Evolutionary conservation across 1,284 basidiomycete genomes (phyloP).

Genomic region (Fomitiporia mediterranea): DNA sequence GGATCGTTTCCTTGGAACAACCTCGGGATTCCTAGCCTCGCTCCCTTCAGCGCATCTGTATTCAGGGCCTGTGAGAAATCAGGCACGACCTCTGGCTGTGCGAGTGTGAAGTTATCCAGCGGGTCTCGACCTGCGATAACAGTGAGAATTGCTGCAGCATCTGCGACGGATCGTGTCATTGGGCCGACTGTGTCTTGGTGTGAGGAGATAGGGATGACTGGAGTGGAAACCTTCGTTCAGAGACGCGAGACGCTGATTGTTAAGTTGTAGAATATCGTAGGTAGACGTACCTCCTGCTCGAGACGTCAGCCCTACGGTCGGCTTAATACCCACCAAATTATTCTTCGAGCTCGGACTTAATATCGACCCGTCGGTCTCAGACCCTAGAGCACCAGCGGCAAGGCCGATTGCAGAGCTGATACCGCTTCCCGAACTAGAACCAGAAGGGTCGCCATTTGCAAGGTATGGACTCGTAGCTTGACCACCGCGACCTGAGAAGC

Average conservation of each 20-base stretch:
- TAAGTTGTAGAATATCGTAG: not conserved
- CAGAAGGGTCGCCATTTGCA: constrained; percentile 33
- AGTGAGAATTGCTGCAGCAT: constrained; percentile 40
- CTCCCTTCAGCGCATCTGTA: constrained; percentile 33
- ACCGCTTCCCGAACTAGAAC: constrained; percentile 25
- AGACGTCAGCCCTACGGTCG: constrained; percentile 47
- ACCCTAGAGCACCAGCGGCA: constrained; percentile 23
- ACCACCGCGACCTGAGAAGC: constrained; percentile 39
- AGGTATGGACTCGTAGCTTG: constrained; percentile 37
- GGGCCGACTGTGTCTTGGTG: constrained; percentile 49
- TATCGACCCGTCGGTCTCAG: constrained; percentile 26
- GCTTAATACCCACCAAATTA: constrained; percentile 49
- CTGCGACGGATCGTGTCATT: constrained; percentile 43
- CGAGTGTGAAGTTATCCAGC: constrained; percentile 40
- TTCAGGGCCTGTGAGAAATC: constrained; percentile 35
- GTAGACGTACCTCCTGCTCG: constrained; percentile 38
- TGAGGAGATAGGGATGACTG: constrained; percentile 46
- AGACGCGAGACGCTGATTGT: not conserved
- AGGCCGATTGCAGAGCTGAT: constrained; percentile 22
- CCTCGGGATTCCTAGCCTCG: constrained; percentile 40
- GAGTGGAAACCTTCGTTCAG: no score
- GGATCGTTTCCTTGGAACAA: constrained; percentile 25
- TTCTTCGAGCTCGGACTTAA: constrained; percentile 34
- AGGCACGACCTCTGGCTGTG: constrained; percentile 37
- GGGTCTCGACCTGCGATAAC: constrained; percentile 43